Base-by-base conservation (phyloP, 192 early-diverging fungal genomes). In the Dissophora globulifera region DNA sequence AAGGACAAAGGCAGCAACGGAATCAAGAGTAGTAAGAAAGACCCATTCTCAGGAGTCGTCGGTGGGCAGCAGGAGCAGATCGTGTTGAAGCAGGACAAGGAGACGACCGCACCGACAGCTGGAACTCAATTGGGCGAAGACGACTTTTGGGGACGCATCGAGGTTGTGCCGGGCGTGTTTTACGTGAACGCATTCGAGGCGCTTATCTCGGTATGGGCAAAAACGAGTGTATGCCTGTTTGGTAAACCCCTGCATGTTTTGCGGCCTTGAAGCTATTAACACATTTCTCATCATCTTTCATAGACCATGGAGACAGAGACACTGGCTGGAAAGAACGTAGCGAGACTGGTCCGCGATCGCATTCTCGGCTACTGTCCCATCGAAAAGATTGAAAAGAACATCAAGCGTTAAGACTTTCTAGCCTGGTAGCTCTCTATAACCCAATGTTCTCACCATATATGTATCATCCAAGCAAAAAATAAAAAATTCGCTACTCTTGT, bases 301-400 rank as follows among this genome's bases (percentile, higher is more conserved):
- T 71, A 86, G 79, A 86, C 89, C 41, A 91, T 91, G 89, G 89
- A 91, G 80, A 86, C 86, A 12, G 82, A 87, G 58, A 86, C 85
- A 3, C 69, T 91, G 1, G 71, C 87, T 0, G 78, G 82, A 33
- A 81, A 81, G 29, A 91, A 91, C 55, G 70, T 86, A 23, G 85
- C 79, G 19, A 70, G 83, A 51, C 54, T 91, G 1, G n/a, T 91
- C 15, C 49, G 83, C 30, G 52, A 79, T 22, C 64, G 68, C 22
- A 53, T 75, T 19, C 47, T 65, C 11, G 70, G 70, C 4, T 59
- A 66, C 20, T 75, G 70, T 35, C 42, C 62, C 13, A 62, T 59
- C 3, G 69, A 71, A 25, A 65, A 65, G 57, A n/a, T n/a, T n/a
- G n/a, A n/a, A n/a, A n/a, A n/a, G n/a, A n/a, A n/a, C n/a, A n/a